A percentile compares a stretch with the other conserved stretches of the same genome.
These are phyloP conservation scores for Kernera saxatilis DNA, from an alignment of 345 rosid species.

Conservation along the genomic window DNA sequence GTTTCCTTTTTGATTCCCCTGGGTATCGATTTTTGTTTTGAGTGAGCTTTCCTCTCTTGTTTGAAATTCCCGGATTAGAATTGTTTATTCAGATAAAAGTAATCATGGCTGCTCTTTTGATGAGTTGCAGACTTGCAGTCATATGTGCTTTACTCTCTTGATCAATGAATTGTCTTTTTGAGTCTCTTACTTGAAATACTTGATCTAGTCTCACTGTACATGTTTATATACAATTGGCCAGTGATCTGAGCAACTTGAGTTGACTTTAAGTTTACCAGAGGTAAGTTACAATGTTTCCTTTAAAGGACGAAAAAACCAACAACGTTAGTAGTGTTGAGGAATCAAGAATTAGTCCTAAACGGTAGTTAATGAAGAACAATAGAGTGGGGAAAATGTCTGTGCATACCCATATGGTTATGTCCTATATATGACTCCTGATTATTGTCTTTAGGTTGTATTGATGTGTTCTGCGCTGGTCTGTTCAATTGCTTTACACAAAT, in stretches of 20 bases:
- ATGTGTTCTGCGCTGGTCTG: not conserved
- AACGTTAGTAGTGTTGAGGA: not conserved
- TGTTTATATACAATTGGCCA: not conserved
- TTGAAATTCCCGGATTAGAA: not conserved
- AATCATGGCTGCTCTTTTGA: not conserved
- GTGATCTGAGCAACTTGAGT: not conserved
- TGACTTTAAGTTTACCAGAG: not conserved
- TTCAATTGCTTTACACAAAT: not conserved
- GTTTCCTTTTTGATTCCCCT: not conserved
- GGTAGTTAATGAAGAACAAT: not conserved
- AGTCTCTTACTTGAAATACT: slow-evolving; percentile 7
- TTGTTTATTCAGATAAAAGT: too few species aligned
- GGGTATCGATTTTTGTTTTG: not conserved
- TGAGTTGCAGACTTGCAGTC: slow-evolving; percentile 1
- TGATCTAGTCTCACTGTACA: not conserved
- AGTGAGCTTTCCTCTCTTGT: slow-evolving; percentile 1
- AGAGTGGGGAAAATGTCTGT: not conserved
- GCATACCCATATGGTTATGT: not conserved
- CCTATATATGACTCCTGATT: not conserved
- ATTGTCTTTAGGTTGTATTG: not conserved
- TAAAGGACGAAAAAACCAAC: not conserved
- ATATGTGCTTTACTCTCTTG: not conserved
- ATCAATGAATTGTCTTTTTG: not conserved
- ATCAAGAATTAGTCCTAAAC: not conserved
- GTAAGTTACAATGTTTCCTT: not conserved